These are phyloP conservation scores for Collybiopsis confluens DNA, from an alignment of 768 basidiomycete genomes.

Conservation along the genomic window DNA sequence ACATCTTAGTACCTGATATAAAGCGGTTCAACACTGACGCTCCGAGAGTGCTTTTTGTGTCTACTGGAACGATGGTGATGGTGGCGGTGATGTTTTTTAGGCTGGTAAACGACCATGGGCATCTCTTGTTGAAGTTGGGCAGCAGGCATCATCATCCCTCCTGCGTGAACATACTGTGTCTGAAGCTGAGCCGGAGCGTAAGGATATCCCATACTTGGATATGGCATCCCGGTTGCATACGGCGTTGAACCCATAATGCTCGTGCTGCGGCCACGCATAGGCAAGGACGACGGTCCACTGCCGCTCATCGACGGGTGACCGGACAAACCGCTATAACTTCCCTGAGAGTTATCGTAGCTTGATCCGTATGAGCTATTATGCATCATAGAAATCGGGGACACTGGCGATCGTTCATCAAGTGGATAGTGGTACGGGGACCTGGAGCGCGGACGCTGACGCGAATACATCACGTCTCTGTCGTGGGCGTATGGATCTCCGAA, in stretches of 20 bases:
- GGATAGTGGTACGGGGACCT: conserved; percentile 21
- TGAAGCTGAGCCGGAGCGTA: conserved; percentile 9
- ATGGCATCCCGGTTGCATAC: conserved; percentile 15
- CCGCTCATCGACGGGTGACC: neutral
- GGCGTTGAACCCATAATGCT: neutral
- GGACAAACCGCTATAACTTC: conserved; percentile 1
- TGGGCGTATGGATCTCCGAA: conserved; percentile 36
- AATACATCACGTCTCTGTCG: conserved; percentile 23
- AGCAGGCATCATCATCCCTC: conserved; percentile 16
- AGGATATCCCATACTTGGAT: conserved; percentile 16
- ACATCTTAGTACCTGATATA: neutral
- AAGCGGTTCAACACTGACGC: conserved; percentile 14
- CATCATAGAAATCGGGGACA: conserved; percentile 12
- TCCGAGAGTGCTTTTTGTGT: conserved; percentile 23
- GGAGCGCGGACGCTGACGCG: conserved; percentile 28
- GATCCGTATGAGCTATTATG: neutral
- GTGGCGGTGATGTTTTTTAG: conserved; percentile 21
- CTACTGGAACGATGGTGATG: conserved; percentile 19
- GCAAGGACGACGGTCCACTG: too few relatives aligned
- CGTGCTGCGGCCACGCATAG: conserved; percentile 7
- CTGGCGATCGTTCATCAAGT: neutral
- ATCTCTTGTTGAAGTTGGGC: conserved; percentile 16
- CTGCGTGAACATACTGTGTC: conserved; percentile 12
- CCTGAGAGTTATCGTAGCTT: neutral
- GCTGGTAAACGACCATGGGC: conserved; percentile 26